Percentiles rank a stretch among this genome's conserved stretches.
Evolutionary conservation across 805 yeast genomes (phyloP).

Genomic region (Metschnikowia amazonensis): DNA sequence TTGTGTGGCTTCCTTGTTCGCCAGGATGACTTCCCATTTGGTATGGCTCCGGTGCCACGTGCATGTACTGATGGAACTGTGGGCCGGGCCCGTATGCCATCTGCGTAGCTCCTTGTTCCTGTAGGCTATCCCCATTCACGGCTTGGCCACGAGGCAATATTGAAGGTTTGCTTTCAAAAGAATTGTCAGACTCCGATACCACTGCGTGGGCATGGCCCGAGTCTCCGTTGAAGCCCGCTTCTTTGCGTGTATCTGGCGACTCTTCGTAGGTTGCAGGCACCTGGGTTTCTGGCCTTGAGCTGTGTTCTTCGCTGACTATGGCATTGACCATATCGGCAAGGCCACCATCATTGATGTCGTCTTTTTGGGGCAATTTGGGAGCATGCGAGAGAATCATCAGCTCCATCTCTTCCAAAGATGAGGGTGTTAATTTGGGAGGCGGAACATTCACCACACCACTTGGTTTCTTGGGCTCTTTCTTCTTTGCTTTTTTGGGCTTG

Average conservation of each 20-base stretch:
- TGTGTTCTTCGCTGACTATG: conserved; percentile 12
- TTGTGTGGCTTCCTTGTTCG: background rate
- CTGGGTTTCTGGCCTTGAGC: background rate
- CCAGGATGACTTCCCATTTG: background rate
- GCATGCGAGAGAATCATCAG: conserved; percentile 34
- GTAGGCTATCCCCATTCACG: background rate
- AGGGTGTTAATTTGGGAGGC: conserved; percentile 16
- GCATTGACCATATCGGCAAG: conserved; percentile 17
- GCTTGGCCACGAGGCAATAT: background rate
- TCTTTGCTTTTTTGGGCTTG: conserved; percentile 2
- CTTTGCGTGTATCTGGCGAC: background rate
- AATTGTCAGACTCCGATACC: background rate
- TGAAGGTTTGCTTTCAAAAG: background rate
- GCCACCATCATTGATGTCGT: conserved; percentile 9
- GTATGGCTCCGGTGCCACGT: background rate
- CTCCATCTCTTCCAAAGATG: conserved; percentile 37
- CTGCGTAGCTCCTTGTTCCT: background rate
- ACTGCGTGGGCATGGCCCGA: background rate
- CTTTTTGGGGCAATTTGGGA: conserved; percentile 15
- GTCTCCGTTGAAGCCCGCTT: background rate
- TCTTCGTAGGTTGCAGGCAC: background rate
- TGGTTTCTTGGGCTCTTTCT: conserved; percentile 3
- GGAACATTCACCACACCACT: background rate
- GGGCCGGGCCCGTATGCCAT: background rate
- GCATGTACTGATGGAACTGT: background rate